Base-by-base conservation (phyloP, 306 rosid species). In the Adenanthera pavonina region DNA sequence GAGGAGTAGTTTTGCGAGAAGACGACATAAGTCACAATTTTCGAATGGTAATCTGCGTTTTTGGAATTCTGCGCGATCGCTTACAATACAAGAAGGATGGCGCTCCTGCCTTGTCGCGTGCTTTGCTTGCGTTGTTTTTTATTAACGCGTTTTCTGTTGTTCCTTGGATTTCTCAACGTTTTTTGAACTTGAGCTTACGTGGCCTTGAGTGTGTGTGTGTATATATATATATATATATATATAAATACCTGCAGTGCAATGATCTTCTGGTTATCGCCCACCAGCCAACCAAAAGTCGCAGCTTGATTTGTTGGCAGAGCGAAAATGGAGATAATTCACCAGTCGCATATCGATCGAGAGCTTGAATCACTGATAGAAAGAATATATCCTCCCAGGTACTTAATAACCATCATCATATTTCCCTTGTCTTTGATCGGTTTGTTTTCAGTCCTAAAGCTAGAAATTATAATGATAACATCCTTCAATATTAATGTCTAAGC, bases 321-420 rank as follows among this genome's bases (percentile, higher is more conserved):
- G 51, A 80, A 12, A 81, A 91, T 92, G 94, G 95, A 89, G 61
- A 75, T 89, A 35, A 62, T 86, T 76, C 88, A 86, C 85, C 88
- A 78, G 67, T 87, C 96, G 7, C 90, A 78, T 54, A 80, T 93
- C 52, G 88, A 92, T 82, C 87, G 90, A 0, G 93, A 95, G 69
- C 86, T 89, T 57, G 97, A 95, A 75, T 89, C 86, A 14, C 93
- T 93, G 47, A 84, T 91, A 1, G 98, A 95, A 86, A 91, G 97
- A 89, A 90, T 95, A 76, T 78, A 93, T 76, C 98, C 99, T 59
- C 98, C 99, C 10, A 87, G 99, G 97, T 95, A 79, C 51, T n/a
- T 17, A 15, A 20, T 30, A n/a, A 5, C 38, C 41, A 3, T 47
- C 47, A 3, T 6, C 25, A 6, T 62, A 2, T 19, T 14, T 48